Percentiles rank a stretch among this genome's conserved stretches.
These are phyloP conservation scores for Aspergillus terreus DNA, from an alignment of 2,329 filamentous ascomycete species.

Conservation along the genomic window DNA sequence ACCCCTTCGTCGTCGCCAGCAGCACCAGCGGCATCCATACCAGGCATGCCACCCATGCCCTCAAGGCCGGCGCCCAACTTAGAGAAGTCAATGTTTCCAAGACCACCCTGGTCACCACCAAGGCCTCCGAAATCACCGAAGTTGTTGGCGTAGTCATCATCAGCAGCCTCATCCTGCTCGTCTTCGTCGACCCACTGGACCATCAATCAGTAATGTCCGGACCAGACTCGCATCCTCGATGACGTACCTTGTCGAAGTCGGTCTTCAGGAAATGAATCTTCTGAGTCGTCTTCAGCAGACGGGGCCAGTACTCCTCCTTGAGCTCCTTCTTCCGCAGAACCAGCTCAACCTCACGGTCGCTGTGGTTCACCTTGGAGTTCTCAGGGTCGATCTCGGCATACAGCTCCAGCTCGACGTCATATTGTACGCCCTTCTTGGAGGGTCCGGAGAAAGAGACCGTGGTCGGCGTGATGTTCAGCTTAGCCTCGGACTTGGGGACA, in stretches of 20 bases:
- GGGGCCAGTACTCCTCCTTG: conserved; percentile 91
- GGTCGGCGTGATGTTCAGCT: conserved; percentile 77
- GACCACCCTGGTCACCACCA: conserved; percentile 61
- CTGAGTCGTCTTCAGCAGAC: conserved; percentile 83
- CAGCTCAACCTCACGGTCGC: conserved; percentile 79
- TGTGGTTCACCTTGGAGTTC: conserved; percentile 84
- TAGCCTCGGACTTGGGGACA: conserved; percentile 68
- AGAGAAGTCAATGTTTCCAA: conserved; percentile 88
- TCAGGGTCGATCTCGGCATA: conserved; percentile 85
- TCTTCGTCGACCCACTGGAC: conserved; percentile 89
- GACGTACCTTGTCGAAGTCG: conserved; percentile 85
- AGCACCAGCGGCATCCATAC: conserved; percentile 17
- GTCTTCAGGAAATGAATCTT: conserved; percentile 97
- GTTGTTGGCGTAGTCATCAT: conserved; percentile 64
- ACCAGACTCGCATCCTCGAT: no score
- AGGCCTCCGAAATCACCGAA: conserved; percentile 48
- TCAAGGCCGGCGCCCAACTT: conserved; percentile 67
- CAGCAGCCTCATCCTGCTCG: conserved; percentile 85
- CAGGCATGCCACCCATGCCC: conserved; percentile 41
- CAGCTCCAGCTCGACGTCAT: conserved; percentile 81
- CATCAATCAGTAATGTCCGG: not conserved
- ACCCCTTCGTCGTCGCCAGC: not conserved
- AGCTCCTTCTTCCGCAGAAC: conserved; percentile 97
- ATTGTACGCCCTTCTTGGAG: conserved; percentile 82
- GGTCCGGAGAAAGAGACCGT: conserved; percentile 77